Evolutionary conservation across 441 rosid species (phyloP).

Genomic region (Arabidopsis hybrid): DNA sequence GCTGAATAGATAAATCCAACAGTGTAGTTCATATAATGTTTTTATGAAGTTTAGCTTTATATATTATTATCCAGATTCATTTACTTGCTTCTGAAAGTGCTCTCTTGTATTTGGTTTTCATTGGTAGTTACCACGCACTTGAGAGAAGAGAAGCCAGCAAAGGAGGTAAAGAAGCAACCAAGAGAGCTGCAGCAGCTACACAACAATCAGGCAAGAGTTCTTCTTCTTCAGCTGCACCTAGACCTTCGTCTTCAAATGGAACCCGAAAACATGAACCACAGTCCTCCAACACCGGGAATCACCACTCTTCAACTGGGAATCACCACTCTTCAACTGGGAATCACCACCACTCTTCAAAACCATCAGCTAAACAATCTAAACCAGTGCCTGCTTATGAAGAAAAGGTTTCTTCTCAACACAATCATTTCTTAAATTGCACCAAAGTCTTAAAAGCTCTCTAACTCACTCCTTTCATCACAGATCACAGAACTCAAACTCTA

Average conservation of each 20-base stretch:
- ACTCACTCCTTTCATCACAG: constrained; percentile 53
- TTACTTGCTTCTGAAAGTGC: neutral
- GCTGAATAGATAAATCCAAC: neutral
- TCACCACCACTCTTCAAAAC: constrained; percentile 53
- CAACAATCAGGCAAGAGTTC: constrained; percentile 67
- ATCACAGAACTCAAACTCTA: constrained; percentile 90
- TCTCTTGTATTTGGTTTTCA: neutral
- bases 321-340: constrained; percentile 48
- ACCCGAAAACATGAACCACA: constrained; percentile 60
- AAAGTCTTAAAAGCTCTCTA: neutral
- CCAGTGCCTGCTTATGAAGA: constrained; percentile 73
- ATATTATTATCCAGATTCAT: neutral
- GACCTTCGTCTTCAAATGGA: constrained; percentile 64
- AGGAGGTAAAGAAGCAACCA: constrained; percentile 87
- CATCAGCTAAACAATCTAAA: constrained; percentile 56
- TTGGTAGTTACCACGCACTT: constrained; percentile 73
- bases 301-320: constrained; percentile 42
- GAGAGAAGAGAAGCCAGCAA: constrained; percentile 91
- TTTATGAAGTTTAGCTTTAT: neutral
- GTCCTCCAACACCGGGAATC: constrained; percentile 54
- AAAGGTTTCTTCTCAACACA: constrained; percentile 53
- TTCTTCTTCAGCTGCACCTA: constrained; percentile 58
- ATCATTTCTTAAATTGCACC: neutral
- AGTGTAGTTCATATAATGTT: neutral
- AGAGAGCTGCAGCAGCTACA: constrained; percentile 62